These are phyloP conservation scores for Sinapis alba DNA, from an alignment of 441 rosid genomes.

Conservation along the genomic window DNA sequence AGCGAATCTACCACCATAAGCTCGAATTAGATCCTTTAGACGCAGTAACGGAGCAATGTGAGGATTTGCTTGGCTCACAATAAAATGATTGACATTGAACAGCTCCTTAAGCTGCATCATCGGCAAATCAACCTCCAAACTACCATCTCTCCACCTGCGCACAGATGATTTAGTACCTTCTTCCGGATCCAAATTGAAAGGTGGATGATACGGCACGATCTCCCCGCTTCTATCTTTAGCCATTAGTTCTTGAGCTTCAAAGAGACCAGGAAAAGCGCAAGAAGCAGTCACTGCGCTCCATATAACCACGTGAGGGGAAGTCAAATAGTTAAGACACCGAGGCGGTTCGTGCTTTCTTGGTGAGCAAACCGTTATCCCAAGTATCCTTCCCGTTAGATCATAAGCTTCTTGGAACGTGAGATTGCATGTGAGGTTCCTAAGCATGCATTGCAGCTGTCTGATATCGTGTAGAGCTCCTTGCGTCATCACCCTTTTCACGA, in stretches of 20 bases:
- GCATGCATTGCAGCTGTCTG: slow-evolving; percentile 82
- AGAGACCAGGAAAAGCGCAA: slow-evolving; percentile 96
- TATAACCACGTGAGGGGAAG: slow-evolving; percentile 96
- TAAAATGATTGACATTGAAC: slow-evolving; percentile 96
- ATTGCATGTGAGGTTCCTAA: slow-evolving; percentile 83
- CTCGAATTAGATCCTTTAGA: slow-evolving; percentile 78
- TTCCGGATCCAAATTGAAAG: slow-evolving; percentile 84
- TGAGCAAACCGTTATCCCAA: slow-evolving; percentile 95
- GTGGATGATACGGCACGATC: slow-evolving; percentile 93
- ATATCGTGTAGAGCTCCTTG: slow-evolving; percentile 93
- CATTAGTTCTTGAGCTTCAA: slow-evolving; percentile 98
- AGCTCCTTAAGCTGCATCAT: slow-evolving; percentile 98
- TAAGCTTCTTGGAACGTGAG: slow-evolving; percentile 98
- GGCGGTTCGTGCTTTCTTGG: slow-evolving; percentile 99
- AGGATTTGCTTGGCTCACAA: slow-evolving; percentile 97
- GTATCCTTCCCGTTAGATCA: slow-evolving; percentile 91
- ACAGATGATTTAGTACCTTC: slow-evolving; percentile 60
- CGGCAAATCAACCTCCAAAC: slow-evolving; percentile 95
- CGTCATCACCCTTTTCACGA: slow-evolving; percentile 81
- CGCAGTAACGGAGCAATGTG: slow-evolving; percentile 87
- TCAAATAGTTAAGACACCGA: slow-evolving; percentile 92
- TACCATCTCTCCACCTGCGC: slow-evolving; percentile 98
- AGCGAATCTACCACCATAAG: slow-evolving; percentile 92
- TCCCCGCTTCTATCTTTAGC: slow-evolving; percentile 97
- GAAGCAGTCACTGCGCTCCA: slow-evolving; percentile 99